Base-by-base conservation (phyloP, 352 stramenopile genomes). In the Phytophthora sp. region DNA sequence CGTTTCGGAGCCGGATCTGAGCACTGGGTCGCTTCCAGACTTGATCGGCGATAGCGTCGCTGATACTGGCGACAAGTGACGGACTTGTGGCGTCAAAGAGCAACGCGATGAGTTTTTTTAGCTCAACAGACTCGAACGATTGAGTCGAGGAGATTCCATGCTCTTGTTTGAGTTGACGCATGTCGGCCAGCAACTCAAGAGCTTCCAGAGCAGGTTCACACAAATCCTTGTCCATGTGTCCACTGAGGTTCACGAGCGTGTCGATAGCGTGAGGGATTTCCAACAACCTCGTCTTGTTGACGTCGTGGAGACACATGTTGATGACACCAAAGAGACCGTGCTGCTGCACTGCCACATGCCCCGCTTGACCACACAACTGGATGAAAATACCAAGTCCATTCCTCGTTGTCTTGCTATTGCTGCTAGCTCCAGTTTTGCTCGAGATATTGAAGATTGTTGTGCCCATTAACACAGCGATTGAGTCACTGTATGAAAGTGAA, bases 261-360 rank as follows among this genome's bases (percentile, higher is more conserved):
- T 96, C 90, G 18, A 97, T 77, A 1, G 77, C 90, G 30, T 82
- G 73, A n/a, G 83, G 71, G 1, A 93, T 71, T 38, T 89, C 74
- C 1, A 96, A 77, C 47, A 97, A 73, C 33, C 56, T 63, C 0
- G 76, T 79, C 75, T 97, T 97, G 75, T 96, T 91, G 30, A 66
- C 53, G 53, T 97, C 90, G 74, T 94, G 85, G 23, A 96, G 79
- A 54, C 80, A 87, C 60, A 97, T 74, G 61, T 96, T 97, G 63
- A 91, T 84, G 45, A 96, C 45, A 1, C 84, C 88, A 18, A 84
- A 90, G 45, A 91, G 81, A 13, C 77, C 89, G 29, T 89, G 77
- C 18, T 77, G 69, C 60, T 91, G 87, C 4, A 91, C 80, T 16
- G 74, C 41, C 0, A 70, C 47, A 20, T 63, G 59, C n/a, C 55